phyloP scores from a whole-genome alignment of 2,329 filamentous ascomycete species.

The Tolypocladium amazonense region DNA sequence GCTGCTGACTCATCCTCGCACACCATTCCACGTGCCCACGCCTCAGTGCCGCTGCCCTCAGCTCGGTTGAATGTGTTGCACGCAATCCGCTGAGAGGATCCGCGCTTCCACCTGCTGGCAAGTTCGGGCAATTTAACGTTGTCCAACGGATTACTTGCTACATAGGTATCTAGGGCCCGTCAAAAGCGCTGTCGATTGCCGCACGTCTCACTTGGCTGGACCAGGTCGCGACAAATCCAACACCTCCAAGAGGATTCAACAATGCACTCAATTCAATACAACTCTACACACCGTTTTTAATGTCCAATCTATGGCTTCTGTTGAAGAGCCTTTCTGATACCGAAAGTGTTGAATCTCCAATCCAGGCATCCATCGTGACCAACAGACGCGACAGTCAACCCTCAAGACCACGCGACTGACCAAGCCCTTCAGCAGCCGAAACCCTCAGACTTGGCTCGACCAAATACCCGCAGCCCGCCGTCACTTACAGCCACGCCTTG shows the following conservation, averaged over 20 bases:
- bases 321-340: neutral
- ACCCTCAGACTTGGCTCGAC: neutral
- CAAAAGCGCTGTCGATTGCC: neutral
- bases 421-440: neutral
- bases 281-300: neutral
- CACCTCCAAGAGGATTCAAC: neutral
- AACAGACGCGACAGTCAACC: neutral
- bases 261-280: neutral
- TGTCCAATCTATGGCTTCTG: neutral
- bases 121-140: no score
- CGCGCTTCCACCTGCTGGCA: no score
- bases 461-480: neutral
- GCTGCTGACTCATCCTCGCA: conserved; percentile 9
- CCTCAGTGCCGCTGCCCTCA: neutral
- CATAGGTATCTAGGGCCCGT: no score
- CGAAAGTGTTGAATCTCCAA: neutral
- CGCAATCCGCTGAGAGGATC: no score
- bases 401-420: neutral
- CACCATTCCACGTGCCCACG: conserved; percentile 14
- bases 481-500: conserved; percentile 12
- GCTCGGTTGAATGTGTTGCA: no score
- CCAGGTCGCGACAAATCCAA: neutral
- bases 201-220: neutral
- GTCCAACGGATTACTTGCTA: no score
- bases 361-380: neutral